Evolutionary conservation across 805 yeast species (phyloP).

Genomic region (Candida parachauliodes): DNA sequence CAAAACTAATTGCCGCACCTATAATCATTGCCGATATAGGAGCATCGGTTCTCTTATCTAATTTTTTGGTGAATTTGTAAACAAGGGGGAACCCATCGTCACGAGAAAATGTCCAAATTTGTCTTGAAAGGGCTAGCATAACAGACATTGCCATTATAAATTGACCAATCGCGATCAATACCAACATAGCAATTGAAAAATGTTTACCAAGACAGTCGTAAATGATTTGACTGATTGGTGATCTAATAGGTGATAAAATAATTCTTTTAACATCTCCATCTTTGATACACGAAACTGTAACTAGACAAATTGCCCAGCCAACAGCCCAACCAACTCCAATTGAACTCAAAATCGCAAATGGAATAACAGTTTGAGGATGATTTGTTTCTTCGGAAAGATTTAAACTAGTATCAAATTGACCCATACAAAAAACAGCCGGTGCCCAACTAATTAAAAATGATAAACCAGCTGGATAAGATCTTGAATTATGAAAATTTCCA

Average conservation of each 20-base stretch:
- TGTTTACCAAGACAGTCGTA: slow-evolving; percentile 31
- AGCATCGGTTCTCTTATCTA: slow-evolving; percentile 50
- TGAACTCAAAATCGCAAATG: slow-evolving; percentile 60
- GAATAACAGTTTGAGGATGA: slow-evolving; percentile 60
- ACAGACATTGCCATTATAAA: slow-evolving; percentile 64
- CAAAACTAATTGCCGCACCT: slow-evolving; percentile 39
- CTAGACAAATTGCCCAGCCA: slow-evolving; percentile 56
- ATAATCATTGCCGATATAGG: slow-evolving; percentile 63
- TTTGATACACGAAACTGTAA: slow-evolving; percentile 51
- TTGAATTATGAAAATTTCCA: slow-evolving; percentile 45
- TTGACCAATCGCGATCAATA: slow-evolving; percentile 55
- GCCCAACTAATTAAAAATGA: slow-evolving; percentile 55
- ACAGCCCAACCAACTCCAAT: slow-evolving; percentile 52
- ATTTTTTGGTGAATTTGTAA: slow-evolving; percentile 47
- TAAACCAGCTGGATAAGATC: slow-evolving; percentile 36
- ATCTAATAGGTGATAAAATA: slow-evolving; percentile 47
- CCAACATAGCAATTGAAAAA: slow-evolving; percentile 56
- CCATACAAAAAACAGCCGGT: slow-evolving; percentile 74
- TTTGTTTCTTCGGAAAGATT: slow-evolving; percentile 71
- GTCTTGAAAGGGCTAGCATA: slow-evolving; percentile 63
- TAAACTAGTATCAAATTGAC: slow-evolving; percentile 68
- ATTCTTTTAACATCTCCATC: slow-evolving; percentile 40
- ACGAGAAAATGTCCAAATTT: slow-evolving; percentile 72
- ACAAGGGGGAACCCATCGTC: slow-evolving; percentile 74
- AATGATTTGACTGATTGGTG: slow-evolving; percentile 59